Evolutionary conservation across 148 eudicot species (phyloP), one percentile per base, ranked within the genome.

Genomic region (Rhododendron vialii): DNA sequence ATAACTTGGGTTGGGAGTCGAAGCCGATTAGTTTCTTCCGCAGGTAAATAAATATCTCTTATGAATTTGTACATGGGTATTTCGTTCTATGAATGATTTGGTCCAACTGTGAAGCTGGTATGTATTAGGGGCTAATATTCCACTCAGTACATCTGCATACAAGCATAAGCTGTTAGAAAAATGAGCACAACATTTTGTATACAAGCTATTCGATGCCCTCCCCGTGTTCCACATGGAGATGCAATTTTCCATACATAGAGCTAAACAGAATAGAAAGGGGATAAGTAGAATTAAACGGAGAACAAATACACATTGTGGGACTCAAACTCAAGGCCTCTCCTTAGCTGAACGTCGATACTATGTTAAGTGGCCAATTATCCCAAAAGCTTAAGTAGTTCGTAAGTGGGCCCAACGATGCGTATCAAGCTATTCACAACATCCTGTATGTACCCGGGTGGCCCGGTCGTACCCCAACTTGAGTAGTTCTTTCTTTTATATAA

Each of bases 1-100:
- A 59, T 75, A 36, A 75, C 20, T 69, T 83, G 78, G n/a, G 9
- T 24, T 28, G 71, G 79, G 28, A 75, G 50, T 17, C 78, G 47
- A 35, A 84, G 45, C 48, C 81, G 88, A 28, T 89, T n/a, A 65
- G 48, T 65, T 75, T 86, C 85, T 5, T 84, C 87, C 50, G 59
- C 88, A 71, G 90, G 90, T 88, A 88, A 30, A 69, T 17, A 59
- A 59, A 22, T 53, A 2, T 53, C 18, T 53, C 59, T 53, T 50
- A 50, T 50, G 53, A 50, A 50, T 50, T 50, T 50, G 13, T 12
- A 50, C 57, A 53, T 53, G 57, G 57, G 57, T 53, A 53, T 53
- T 14, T 15, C 17, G 17, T 26, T 79, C 15, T 53, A 69, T 65
- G 18, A 80, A 12, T 67, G 1, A 30, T 33, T 61, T 26, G 67